Evolutionary conservation across 768 basidiomycete species (phyloP).

Genomic region (Lentinula sp.): DNA sequence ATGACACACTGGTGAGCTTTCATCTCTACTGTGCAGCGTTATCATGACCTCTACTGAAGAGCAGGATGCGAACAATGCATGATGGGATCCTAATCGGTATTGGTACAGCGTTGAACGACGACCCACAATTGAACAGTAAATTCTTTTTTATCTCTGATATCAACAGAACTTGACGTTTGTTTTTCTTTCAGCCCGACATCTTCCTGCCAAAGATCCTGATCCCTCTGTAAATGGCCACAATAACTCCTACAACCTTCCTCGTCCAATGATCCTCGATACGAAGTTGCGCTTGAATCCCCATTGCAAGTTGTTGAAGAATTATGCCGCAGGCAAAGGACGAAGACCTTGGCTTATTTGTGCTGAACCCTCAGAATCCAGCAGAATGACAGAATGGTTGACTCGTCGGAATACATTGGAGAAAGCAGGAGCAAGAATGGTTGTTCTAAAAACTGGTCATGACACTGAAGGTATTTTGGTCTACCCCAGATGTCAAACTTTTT

Average conservation of each 20-base stretch:
- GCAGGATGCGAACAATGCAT: conserved; percentile 87
- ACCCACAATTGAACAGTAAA: conserved; percentile 90
- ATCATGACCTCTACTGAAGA: conserved; percentile 2
- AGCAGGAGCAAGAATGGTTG: conserved; percentile 57
- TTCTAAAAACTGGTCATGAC: conserved; percentile 36
- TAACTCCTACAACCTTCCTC: conserved; percentile 48
- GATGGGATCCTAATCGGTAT: conserved; percentile 90
- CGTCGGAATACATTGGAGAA: conserved; percentile 42
- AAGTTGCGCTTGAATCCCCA: conserved; percentile 56
- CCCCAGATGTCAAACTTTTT: background rate
- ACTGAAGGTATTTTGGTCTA: background rate
- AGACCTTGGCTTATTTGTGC: conserved; percentile 72
- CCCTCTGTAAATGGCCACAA: conserved; percentile 15
- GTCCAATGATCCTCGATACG: conserved; percentile 82
- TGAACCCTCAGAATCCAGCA: conserved; percentile 9
- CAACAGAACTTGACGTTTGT: background rate
- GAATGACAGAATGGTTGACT: conserved; percentile 20
- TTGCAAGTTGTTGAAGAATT: conserved; percentile 71
- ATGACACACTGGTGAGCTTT: conserved; percentile 89
- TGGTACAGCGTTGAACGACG: conserved; percentile 84
- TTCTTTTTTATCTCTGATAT: background rate
- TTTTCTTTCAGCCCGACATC: conserved; percentile 41
- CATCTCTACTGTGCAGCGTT: background rate
- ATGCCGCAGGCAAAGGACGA: conserved; percentile 46
- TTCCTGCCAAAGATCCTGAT: conserved; percentile 34